Evolutionary conservation across 179 eudicot species (phyloP), one percentile per base, ranked within the genome.

Genomic region (Patellifolia procumbens): DNA sequence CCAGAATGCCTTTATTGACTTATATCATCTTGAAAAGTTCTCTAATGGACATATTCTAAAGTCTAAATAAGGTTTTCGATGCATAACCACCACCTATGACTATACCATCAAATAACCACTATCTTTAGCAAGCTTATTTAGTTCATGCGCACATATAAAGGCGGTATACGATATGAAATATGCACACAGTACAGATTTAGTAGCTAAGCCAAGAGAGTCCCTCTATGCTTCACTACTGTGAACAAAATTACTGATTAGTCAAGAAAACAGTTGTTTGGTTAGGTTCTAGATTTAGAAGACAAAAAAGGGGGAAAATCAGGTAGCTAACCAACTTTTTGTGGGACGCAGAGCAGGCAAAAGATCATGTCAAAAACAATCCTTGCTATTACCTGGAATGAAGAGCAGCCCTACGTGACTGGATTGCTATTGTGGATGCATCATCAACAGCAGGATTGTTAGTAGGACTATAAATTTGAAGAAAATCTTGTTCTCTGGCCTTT

Each of bases 401-500:
- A 69, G 71, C 79, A 37, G 59, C 74, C 4, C 82, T 74, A 7
- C 82, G 71, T 22, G 79, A 63, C 37, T 28, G 65, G 46, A 51
- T 28, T 3, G 46, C 73, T 1, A 67, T 19, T 20, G 45, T 7
- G 31, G 73, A 24, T 62, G 60, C 34, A 55, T 31, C 24, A 67
- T 22, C 22, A 52, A 43, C 2, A 16, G 16, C 52, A 17, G 34
- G 31, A 20, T 52, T 16, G 7, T 24, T 39, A 20, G 1, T 70
- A 55, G 75, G 75, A 82, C 65, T 65, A 81, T 31, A 64, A 7
- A 70, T 12, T 20, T 71, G 62, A 13, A 82, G 70, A 71, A 82
- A 82, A 31, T 63, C 42, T 22, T 65, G 77, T 19, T 78, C 80
- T 72, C 75, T 85, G 37, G 88, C 91, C 63, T 81, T 85, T 24